Evolutionary conservation across 164 flowering plant species (phyloP).

Genomic region (Sedum album): DNA sequence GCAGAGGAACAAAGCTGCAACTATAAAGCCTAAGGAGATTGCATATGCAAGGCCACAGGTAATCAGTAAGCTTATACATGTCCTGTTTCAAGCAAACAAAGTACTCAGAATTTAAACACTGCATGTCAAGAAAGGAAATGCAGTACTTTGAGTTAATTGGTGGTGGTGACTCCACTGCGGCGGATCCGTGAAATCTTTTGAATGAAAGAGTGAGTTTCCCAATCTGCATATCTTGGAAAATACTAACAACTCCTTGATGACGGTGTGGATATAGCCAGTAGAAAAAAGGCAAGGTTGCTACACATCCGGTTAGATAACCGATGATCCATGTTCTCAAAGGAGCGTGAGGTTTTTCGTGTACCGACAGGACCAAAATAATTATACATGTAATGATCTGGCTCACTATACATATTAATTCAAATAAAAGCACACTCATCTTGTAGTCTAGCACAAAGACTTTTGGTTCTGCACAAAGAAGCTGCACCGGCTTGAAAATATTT

Average conservation of each 20-base stretch:
- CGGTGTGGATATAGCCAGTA: neutral
- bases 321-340: neutral
- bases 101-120: neutral
- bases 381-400: neutral
- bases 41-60: slow-evolving; percentile 1
- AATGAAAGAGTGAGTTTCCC: neutral
- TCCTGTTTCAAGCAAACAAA: neutral
- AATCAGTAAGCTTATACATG: neutral
- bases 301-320: neutral
- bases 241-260: neutral
- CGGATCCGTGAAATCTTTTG: neutral
- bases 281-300: neutral
- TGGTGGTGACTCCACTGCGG: neutral
- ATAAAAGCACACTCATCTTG: neutral
- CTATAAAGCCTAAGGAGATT: neutral
- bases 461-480: too few species aligned
- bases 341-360: neutral
- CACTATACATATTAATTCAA: neutral
- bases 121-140: too few species aligned
- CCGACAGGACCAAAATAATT: neutral
- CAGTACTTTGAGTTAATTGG: neutral
- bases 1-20: neutral
- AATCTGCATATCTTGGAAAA: neutral
- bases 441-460: too few species aligned
- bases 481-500: too few species aligned